Base-by-base conservation (phyloP, 2,329 filamentous ascomycete genomes). In the Nemania sp. region DNA sequence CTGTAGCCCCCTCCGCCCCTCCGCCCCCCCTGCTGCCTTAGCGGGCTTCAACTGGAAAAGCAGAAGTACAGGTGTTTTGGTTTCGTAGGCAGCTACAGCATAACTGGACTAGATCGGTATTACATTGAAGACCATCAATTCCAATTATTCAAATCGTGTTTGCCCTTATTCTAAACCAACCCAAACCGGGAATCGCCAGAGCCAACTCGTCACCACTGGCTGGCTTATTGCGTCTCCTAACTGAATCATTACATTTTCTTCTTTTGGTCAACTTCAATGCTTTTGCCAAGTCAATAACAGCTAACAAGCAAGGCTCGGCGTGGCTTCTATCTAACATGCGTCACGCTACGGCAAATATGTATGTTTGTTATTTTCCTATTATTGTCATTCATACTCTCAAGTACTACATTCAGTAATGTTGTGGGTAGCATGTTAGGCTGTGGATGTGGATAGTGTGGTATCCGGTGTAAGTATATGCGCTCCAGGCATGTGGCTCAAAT, bases 121-220 rank as follows among this genome's bases (percentile, higher is more conserved):
- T 56, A 68, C 62, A 35, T 51, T 54, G 57, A 43, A 24, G 32
- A 51, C 5, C 52, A 35, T 41, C 54, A 67, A 67, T 67, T 67
- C 65, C 61, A 67, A 51, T 67, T 64, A 67, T 67, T 67, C 43
- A 49, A 67, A 65, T 68, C 64, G 38, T 56, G 47, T 38, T 49
- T 22, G 29, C 58, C 54, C 20, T 53, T 5, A 18, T 57, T 35
- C 8, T n/a, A n/a, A n/a, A n/a, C 45, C 26, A 43, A 29, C 20
- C 51, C 6, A 24, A 47, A 15, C 6, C 43, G 15, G 5, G n/a
- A 41, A 60, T 26, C 26, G 41, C 29, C 6, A n/a, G 53, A 57
- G n/a, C 7, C 38, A 32, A 26, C 7, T 57, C 43, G 43, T 51
- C 41, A 49, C 43, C 60, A 38, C n/a, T n/a, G n/a, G n/a, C n/a